These are phyloP conservation scores for Truncatella angustata DNA, from an alignment of 2,329 filamentous ascomycete species.

Conservation along the genomic window DNA sequence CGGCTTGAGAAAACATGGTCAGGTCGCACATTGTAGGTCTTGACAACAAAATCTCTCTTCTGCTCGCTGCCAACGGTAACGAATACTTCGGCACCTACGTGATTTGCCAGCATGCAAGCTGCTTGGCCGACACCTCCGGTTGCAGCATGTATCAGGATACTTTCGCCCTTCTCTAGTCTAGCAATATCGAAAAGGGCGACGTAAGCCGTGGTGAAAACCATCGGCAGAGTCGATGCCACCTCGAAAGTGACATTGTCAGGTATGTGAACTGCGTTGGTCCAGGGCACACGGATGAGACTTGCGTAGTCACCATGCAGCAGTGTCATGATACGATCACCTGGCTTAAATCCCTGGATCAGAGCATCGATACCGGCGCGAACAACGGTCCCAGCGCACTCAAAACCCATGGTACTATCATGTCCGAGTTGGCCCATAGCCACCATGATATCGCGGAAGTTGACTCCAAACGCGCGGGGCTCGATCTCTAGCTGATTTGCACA, in stretches of 20 bases:
- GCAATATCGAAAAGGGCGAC: conserved; percentile 25
- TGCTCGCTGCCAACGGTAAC: neutral
- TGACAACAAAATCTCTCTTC: neutral
- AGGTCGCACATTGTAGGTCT: neutral
- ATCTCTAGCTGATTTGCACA: neutral
- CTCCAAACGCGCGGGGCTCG: neutral
- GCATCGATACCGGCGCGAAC: conserved; percentile 6
- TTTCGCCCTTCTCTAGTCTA: conserved; percentile 21
- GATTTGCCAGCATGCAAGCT: conserved; percentile 18
- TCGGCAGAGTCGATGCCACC: conserved; percentile 23
- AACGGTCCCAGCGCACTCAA: conserved; percentile 5
- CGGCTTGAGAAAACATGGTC: neutral
- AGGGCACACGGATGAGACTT: conserved; percentile 12
- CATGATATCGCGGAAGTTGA: conserved; percentile 6
- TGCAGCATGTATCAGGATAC: conserved; percentile 21
- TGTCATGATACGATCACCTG: conserved; percentile 15
- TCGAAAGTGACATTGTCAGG: neutral
- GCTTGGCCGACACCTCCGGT: conserved; percentile 20
- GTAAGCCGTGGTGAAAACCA: conserved; percentile 25
- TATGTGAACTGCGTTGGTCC: neutral
- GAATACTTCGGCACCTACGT: conserved; percentile 20
- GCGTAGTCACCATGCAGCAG: conserved; percentile 18
- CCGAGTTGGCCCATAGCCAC: conserved; percentile 4
- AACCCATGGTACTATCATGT: neutral
- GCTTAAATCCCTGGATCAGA: conserved; percentile 9